phyloP scores from a whole-genome alignment of 2,329 filamentous ascomycete genomes.

The Colletotrichum limetticola region DNA sequence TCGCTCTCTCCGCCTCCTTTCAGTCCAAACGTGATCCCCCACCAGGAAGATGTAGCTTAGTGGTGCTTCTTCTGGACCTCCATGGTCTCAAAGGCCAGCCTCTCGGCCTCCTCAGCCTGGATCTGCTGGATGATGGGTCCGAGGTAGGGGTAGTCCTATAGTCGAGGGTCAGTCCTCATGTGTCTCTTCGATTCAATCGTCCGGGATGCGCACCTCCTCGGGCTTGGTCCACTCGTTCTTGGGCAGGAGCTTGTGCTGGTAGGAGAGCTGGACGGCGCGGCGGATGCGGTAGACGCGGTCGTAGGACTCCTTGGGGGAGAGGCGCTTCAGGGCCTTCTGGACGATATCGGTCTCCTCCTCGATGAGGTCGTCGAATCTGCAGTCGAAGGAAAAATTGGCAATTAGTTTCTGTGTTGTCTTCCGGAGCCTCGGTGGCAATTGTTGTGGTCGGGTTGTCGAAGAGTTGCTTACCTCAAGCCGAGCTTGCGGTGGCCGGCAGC shows the following conservation, averaged over 20 bases:
- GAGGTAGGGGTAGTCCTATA: conserved; percentile 65
- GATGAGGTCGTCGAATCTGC: conserved; percentile 92
- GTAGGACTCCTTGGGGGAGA: conserved; percentile 90
- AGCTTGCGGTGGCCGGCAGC: conserved; percentile 93
- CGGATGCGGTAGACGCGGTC: conserved; percentile 98
- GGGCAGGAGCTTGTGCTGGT: conserved; percentile 73
- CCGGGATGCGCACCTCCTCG: conserved; percentile 56
- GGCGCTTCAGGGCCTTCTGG: conserved; percentile 88
- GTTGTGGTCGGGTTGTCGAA: background rate
- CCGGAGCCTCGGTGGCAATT: background rate
- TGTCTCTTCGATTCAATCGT: background rate
- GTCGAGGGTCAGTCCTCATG: conserved; percentile 29
- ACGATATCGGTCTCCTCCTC: conserved; percentile 91
- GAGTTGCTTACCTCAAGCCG: conserved; percentile 78
- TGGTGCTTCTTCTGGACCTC: conserved; percentile 60
- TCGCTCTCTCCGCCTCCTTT: background rate
- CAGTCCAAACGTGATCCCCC: background rate
- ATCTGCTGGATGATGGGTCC: conserved; percentile 63
- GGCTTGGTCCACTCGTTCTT: conserved; percentile 70
- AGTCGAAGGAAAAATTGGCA: background rate
- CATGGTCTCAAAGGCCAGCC: conserved; percentile 62
- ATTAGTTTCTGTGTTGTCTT: conserved; percentile 7
- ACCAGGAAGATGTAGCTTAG: conserved; percentile 25
- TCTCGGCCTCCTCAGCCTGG: conserved; percentile 61
- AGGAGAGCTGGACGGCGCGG: conserved; percentile 85